These are phyloP conservation scores for Oehlia diaphana DNA, from an alignment of 192 early-diverging fungal genomes.

Conservation along the genomic window DNA sequence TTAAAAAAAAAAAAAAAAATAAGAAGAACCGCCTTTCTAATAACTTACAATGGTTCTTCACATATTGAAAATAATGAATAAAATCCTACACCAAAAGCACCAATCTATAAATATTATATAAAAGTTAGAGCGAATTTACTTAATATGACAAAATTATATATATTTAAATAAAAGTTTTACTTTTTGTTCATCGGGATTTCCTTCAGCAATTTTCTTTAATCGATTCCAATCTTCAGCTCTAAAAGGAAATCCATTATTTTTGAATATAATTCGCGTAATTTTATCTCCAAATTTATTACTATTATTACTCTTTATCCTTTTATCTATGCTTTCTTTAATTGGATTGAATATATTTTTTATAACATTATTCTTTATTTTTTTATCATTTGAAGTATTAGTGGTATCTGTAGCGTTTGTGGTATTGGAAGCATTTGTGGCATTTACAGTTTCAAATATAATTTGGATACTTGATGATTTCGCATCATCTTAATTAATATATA, in stretches of 20 bases:
- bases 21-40: neutral
- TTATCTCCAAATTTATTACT: constrained; percentile 43
- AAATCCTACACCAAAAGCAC: constrained; percentile 74
- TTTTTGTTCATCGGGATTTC: constrained; percentile 60
- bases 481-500: constrained; percentile 61
- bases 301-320: constrained; percentile 15
- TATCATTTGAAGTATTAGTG: too few relatives aligned
- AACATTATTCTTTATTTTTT: too few relatives aligned
- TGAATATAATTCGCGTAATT: constrained; percentile 51
- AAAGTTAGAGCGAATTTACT: neutral
- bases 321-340: too few relatives aligned
- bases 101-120: constrained; percentile 39
- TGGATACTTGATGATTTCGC: constrained; percentile 60
- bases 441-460: constrained; percentile 58
- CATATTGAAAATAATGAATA: constrained; percentile 88
- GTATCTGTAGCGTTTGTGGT: too few relatives aligned
- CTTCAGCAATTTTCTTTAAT: constrained; percentile 84
- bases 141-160: neutral
- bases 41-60: constrained; percentile 79
- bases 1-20: too few relatives aligned
- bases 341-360: too few relatives aligned
- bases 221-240: constrained; percentile 48
- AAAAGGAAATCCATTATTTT: neutral
- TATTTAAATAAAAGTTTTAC: constrained; percentile 52
- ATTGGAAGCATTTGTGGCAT: neutral